A percentile compares a stretch with the other conserved stretches of the same genome.
phyloP scores from a whole-genome alignment of 2,329 filamentous ascomycete species.

The Exophiala oligosperma region DNA sequence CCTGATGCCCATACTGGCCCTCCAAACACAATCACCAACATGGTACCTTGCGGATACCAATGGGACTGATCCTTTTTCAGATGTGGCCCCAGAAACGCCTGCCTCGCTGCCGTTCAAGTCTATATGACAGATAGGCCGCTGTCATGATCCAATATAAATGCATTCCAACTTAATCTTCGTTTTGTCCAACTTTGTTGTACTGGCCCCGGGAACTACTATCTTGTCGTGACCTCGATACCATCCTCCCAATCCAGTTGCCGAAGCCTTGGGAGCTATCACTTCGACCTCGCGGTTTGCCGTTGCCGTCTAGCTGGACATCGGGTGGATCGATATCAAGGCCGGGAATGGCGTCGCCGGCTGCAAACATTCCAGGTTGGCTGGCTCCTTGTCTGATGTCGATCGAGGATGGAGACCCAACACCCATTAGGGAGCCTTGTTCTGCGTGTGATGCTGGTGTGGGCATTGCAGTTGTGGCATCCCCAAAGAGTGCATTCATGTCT shows the following conservation, averaged over 20 bases:
- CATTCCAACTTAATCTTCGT: slow-evolving; percentile 18
- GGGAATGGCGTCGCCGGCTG: slow-evolving; percentile 70
- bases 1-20: neutral
- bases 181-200: slow-evolving; percentile 29
- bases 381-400: slow-evolving; percentile 53
- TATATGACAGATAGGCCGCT: neutral
- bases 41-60: too few species aligned
- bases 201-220: slow-evolving; percentile 24
- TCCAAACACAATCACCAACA: too few species aligned
- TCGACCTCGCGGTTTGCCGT: slow-evolving; percentile 50
- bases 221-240: slow-evolving; percentile 46
- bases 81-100: neutral
- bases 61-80: neutral
- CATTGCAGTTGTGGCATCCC: slow-evolving; percentile 83
- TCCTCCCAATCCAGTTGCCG: slow-evolving; percentile 68
- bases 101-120: neutral
- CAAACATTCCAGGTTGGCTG: slow-evolving; percentile 40
- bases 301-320: slow-evolving; percentile 52
- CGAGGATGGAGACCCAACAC: slow-evolving; percentile 75
- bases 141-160: neutral
- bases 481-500: slow-evolving; percentile 94
- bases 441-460: slow-evolving; percentile 74
- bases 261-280: slow-evolving; percentile 54
- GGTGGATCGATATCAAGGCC: slow-evolving; percentile 81
- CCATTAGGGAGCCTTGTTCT: slow-evolving; percentile 80